phyloP scores from a whole-genome alignment of 495 filamentous ascomycete genomes.

The Tetracladium marchalianum region DNA sequence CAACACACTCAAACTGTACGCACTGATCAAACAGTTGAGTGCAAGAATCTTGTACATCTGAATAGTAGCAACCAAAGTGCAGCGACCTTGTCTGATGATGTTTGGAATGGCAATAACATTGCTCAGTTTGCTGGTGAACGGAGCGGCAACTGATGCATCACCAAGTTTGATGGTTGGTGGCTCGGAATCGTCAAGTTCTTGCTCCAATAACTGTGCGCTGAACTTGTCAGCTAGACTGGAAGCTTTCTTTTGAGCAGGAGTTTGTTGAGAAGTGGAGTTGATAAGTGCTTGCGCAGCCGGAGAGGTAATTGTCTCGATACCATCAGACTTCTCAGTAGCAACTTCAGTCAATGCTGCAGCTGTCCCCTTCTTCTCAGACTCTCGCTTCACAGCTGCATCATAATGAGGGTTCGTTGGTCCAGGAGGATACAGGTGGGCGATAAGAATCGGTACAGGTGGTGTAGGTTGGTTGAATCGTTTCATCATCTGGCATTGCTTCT shows the following conservation, averaged over 20 bases:
- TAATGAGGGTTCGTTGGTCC: constrained; percentile 92
- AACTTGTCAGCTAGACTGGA: constrained; percentile 79
- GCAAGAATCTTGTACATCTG: constrained; percentile 99
- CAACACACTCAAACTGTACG: constrained; percentile 92
- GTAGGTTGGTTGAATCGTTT: constrained; percentile 82
- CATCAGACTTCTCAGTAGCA: constrained; percentile 34
- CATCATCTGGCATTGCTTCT: constrained; percentile 90
- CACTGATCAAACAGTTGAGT: constrained; percentile 95
- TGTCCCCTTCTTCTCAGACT: constrained; percentile 62
- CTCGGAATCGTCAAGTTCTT: constrained; percentile 78
- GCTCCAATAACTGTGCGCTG: constrained; percentile 80
- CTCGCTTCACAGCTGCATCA: constrained; percentile 79
- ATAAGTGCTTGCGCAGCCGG: constrained; percentile 62
- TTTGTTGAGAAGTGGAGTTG: constrained; percentile 40
- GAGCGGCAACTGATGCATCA: constrained; percentile 92
- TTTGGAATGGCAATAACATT: constrained; percentile 97
- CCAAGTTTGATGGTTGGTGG: constrained; percentile 95
- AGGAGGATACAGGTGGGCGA: constrained; percentile 91
- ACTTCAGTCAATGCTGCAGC: constrained; percentile 30
- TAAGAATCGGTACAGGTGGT: constrained; percentile 79
- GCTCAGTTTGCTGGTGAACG: constrained; percentile 94
- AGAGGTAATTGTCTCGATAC: constrained; percentile 58
- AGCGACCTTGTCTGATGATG: constrained; percentile 95
- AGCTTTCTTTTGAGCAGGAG: constrained; percentile 57
- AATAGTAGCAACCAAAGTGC: constrained; percentile 94